Base-by-base conservation (phyloP, 2,329 filamentous ascomycete genomes). In the Arachnomyces sp. region DNA sequence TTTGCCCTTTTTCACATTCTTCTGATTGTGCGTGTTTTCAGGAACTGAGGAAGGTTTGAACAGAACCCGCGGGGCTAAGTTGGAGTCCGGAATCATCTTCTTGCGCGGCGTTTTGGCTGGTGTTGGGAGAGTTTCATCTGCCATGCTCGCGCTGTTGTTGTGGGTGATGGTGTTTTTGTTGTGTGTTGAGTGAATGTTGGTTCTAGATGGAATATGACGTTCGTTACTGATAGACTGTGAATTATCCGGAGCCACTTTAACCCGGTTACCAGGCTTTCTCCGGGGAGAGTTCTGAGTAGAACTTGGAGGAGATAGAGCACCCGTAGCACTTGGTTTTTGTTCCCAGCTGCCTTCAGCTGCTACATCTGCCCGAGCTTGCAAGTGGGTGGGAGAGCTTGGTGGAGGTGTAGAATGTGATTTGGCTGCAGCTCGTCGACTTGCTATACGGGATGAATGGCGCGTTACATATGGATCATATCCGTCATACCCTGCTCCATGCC, bases 31-130 rank as follows among this genome's bases (percentile, higher is more conserved):
- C 63, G 21, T 9, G 21, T 73, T 66, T 38, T 71, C 67, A 11
- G 41, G 17, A 14, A 46, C 33, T 3, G 67, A 57, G 31, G 60
- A 61, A 12, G 65, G 59, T n/a, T 59, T 56, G 53, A 77, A 78
- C 18, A 78, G 59, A 18, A 72, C 63, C 44, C 77, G 73, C 18
- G 75, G 70, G 28, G 74, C 69, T 4, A 66, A 56, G 36, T 66
- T 61, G 38, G 72, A 52, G 42, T 70, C 63, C 11, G 58, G 52
- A 15, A 68, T 53, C 3, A 63, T 54, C 47, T 73, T 74, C 61
- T 78, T 79, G 52, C 67, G 67, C 7, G 77, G 78, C 7, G 77
- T 80, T 59, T 80, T 80, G 32, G 71, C 69, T 13, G 78, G 78
- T 15, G 78, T 81, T 2, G 75, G 77, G 12, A 80, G 65, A 67